Evolutionary conservation across 1,139 yeast species (phyloP).

Genomic region (Magnusiomyces ingens): DNA sequence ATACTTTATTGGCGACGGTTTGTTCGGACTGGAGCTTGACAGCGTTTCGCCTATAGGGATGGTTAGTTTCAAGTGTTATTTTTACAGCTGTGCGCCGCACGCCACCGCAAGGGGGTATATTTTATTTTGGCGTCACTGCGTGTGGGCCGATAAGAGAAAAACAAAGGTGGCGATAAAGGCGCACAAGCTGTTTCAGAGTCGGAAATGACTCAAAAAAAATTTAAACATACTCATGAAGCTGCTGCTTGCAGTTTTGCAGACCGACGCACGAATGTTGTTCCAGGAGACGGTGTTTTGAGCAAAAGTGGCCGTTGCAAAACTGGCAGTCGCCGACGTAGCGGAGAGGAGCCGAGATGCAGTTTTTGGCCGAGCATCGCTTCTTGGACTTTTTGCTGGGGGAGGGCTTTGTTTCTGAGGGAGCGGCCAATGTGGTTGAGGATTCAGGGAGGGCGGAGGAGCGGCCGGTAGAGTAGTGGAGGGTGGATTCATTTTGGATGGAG

Average conservation of each 20-base stretch:
- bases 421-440: constrained; percentile 5
- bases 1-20: constrained; percentile 41
- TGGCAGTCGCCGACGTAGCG: constrained; percentile 86
- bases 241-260: constrained; percentile 72
- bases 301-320: constrained; percentile 78
- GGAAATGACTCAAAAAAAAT: not conserved
- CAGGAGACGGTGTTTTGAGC: constrained; percentile 79
- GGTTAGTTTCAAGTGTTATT: constrained; percentile 7
- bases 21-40: constrained; percentile 39
- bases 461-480: constrained; percentile 52
- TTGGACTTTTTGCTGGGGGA: constrained; percentile 42
- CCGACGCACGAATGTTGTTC: constrained; percentile 83
- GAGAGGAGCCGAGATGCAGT: constrained; percentile 61
- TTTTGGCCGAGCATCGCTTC: constrained; percentile 54
- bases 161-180: too few species aligned
- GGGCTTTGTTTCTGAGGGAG: constrained; percentile 10
- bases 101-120: not conserved
- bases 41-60: constrained; percentile 32
- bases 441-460: constrained; percentile 36
- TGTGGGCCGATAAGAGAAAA: too few species aligned
- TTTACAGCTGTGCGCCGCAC: not conserved
- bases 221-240: constrained; percentile 48
- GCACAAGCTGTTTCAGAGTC: too few species aligned
- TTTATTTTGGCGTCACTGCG: not conserved
- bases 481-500: constrained; percentile 74